A percentile compares a stretch with the other conserved stretches of the same genome.
These are phyloP conservation scores for Alectoria sarmentosa DNA, from an alignment of 495 filamentous ascomycete genomes.

Conservation along the genomic window DNA sequence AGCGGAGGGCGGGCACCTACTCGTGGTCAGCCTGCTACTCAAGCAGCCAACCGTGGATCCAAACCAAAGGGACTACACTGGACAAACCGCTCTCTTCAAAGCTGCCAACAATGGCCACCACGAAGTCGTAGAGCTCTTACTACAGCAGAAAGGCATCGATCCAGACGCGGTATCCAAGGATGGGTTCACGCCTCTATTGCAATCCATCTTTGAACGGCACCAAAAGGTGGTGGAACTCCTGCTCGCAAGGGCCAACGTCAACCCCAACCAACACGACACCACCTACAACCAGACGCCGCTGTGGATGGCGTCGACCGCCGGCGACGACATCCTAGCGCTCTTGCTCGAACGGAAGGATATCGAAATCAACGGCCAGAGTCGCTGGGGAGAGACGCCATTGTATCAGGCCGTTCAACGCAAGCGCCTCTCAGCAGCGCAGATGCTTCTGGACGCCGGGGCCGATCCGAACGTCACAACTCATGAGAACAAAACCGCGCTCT, in stretches of 20 bases:
- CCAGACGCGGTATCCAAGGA: constrained; percentile 3
- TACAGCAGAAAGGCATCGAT: constrained; percentile 10
- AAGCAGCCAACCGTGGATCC: constrained; percentile 3
- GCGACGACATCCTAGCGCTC: constrained; percentile 3
- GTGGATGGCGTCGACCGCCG: constrained; percentile 5
- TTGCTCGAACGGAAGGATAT: constrained; percentile 14
- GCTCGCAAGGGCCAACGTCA: constrained; percentile 13
- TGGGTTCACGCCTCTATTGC: constrained; percentile 14
- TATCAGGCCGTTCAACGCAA: constrained; percentile 20
- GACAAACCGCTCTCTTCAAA: constrained; percentile 16
- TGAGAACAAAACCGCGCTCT: constrained; percentile 15
- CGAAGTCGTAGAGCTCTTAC: constrained; percentile 9
- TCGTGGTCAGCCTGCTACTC: constrained; percentile 10
- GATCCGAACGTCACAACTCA: constrained; percentile 5
- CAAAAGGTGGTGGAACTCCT: constrained; percentile 1
- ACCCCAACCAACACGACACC: constrained; percentile 7
- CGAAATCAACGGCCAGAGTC: constrained; percentile 14
- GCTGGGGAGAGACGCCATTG: constrained; percentile 18
- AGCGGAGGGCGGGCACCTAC: constrained; percentile 6
- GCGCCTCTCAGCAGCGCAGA: constrained; percentile 5
- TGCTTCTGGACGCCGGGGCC: constrained; percentile 3
- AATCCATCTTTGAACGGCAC: constrained; percentile 9
- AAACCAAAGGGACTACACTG: constrained; percentile 7
- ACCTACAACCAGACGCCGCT: constrained; percentile 12
- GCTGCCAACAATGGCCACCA: constrained; percentile 8